Percentiles rank a stretch among this genome's conserved stretches.
These are phyloP conservation scores for Metschnikowia reukaufii DNA, from an alignment of 805 yeast species.

Conservation along the genomic window DNA sequence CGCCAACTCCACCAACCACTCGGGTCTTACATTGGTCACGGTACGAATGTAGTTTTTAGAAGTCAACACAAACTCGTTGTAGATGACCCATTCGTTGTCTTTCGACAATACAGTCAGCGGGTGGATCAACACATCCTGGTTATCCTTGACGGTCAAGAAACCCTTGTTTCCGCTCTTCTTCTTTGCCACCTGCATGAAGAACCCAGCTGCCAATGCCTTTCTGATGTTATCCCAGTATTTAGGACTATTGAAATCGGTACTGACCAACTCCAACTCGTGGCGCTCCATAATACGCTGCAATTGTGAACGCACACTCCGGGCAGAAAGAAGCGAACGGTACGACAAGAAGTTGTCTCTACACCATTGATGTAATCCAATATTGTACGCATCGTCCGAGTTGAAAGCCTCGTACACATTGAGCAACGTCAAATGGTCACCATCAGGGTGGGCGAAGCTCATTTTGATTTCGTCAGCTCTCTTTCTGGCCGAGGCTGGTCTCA, in stretches of 20 bases:
- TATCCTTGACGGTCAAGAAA: slow-evolving; percentile 91
- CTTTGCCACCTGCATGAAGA: slow-evolving; percentile 98
- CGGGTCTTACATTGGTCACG: slow-evolving; percentile 86
- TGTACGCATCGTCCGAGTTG: slow-evolving; percentile 68
- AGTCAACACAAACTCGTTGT: slow-evolving; percentile 93
- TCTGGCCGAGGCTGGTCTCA: slow-evolving; percentile 85
- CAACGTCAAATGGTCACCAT: slow-evolving; percentile 92
- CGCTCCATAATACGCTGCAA: slow-evolving; percentile 80
- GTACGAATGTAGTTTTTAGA: slow-evolving; percentile 93
- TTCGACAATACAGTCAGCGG: slow-evolving; percentile 90
- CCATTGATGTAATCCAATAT: slow-evolving; percentile 74
- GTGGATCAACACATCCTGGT: slow-evolving; percentile 92
- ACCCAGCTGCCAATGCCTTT: slow-evolving; percentile 87
- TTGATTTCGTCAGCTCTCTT: slow-evolving; percentile 92
- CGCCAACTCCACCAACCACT: slow-evolving; percentile 84
- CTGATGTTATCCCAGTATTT: slow-evolving; percentile 74
- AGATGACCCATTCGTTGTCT: slow-evolving; percentile 89
- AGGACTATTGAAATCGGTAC: slow-evolving; percentile 60
- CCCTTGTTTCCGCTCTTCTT: slow-evolving; percentile 74
- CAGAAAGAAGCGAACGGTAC: slow-evolving; percentile 78
- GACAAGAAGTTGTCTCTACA: slow-evolving; percentile 88
- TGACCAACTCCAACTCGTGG: slow-evolving; percentile 68
- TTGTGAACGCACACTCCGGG: slow-evolving; percentile 85
- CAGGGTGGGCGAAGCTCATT: slow-evolving; percentile 83
- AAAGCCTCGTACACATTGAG: slow-evolving; percentile 87